These are phyloP conservation scores for Pleurostoma richardsiae DNA, from an alignment of 2,329 filamentous ascomycete species.

Conservation along the genomic window DNA sequence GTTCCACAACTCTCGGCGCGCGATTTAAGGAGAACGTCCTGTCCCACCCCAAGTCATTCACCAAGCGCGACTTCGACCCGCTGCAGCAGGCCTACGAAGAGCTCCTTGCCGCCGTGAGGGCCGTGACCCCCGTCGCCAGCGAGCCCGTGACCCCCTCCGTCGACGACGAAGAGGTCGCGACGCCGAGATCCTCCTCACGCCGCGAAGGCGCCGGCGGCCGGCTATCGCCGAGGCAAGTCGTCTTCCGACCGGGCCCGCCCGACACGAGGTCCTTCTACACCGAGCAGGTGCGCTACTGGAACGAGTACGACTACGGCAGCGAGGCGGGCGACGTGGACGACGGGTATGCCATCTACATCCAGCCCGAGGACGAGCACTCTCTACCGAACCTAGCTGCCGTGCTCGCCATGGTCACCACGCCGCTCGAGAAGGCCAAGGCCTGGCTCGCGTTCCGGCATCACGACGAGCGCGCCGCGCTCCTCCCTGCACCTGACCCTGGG, in stretches of 20 bases:
- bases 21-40: conserved; percentile 66
- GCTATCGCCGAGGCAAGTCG: conserved; percentile 7
- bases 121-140: conserved; percentile 34
- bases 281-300: conserved; percentile 60
- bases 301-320: conserved; percentile 80
- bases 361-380: conserved; percentile 56
- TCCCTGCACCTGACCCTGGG: conserved; percentile 6
- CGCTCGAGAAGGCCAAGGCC: conserved; percentile 44
- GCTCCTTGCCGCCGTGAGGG: conserved; percentile 39
- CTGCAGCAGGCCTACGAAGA: conserved; percentile 35
- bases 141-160: conserved; percentile 32
- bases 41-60: conserved; percentile 65
- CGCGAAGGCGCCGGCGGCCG: conserved; percentile 9
- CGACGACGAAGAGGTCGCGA: conserved; percentile 15
- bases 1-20: conserved; percentile 57
- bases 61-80: conserved; percentile 56
- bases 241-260: conserved; percentile 12
- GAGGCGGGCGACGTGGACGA: conserved; percentile 56
- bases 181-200: conserved; percentile 2
- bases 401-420: conserved; percentile 42
- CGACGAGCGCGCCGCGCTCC: conserved; percentile 15
- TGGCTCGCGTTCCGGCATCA: conserved; percentile 37
- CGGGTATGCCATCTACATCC: conserved; percentile 68
- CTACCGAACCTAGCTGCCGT: conserved; percentile 63
- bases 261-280: conserved; percentile 3